Evolutionary conservation across 169 alveolate genomes (phyloP), one percentile per base, ranked within the genome.

Genomic region (Plasmodium yoelii): DNA sequence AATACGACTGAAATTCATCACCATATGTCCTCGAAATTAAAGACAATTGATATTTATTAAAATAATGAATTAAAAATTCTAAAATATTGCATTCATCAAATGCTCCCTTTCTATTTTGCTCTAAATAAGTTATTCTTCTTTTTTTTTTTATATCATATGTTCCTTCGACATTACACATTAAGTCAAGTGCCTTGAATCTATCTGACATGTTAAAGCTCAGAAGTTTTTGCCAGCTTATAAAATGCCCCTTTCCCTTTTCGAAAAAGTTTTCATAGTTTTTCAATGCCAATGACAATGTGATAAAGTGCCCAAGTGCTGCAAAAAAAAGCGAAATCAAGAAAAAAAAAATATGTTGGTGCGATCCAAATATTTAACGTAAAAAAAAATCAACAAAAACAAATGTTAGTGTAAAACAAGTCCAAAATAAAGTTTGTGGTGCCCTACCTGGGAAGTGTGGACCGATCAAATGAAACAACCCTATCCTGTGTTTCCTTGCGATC

Each of bases 201-300:
- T 75, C 88, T 18, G 72, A 47, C 44, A 67, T 55, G 24, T 51
- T 61, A 15, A 61, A 46, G 2, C 56, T 39, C 28, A 75, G 64
- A 63, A 75, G 46, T 61, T 51, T 75, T 46, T 75, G 88, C 88
- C 88, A 75, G 28, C 64, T 75, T 61, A 75, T 61, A 63, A 75
- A 75, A 19, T 34, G 61, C 15, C 19, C 2, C 8, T 46, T 26
- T 60, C 67, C 65, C 15, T n/a, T 9, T 63, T 61, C 61, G 47
- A 75, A 75, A 75, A 44, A 75, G 12, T 75, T 15, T 5, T 46
- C 49, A 63, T 42, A 75, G 12, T 28, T 60, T 42, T 53, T 75
- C 15, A 60, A 49, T 1, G 88, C 88, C 49, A 75, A 49, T 49
- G 61, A 39, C 47, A 75, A 51, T 12, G 49, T 34, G 1, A 47